A percentile compares a stretch with the other conserved stretches of the same genome.
Evolutionary conservation across 2,329 filamentous ascomycete species (phyloP).

Genomic region (Paecilomyces sp.): DNA sequence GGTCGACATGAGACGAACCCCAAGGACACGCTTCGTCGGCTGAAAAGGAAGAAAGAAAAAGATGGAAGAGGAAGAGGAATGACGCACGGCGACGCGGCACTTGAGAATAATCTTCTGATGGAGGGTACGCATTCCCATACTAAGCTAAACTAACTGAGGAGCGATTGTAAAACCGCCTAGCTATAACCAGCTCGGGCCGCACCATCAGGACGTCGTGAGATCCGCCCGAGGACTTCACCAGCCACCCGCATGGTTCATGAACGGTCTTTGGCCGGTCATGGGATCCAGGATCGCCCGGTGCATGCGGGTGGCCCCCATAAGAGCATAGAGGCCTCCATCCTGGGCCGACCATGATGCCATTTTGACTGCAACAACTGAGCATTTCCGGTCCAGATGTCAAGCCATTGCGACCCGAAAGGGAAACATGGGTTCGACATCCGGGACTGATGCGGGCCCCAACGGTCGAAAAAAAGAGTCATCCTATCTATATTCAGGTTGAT

Average conservation of each 20-base stretch:
- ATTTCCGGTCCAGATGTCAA: background rate
- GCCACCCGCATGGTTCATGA: background rate
- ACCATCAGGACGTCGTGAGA: background rate
- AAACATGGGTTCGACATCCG: background rate
- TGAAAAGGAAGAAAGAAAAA: background rate
- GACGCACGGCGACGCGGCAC: background rate
- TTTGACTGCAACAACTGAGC: background rate
- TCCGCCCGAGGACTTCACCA: background rate
- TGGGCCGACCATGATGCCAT: background rate
- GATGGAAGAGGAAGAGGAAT: background rate
- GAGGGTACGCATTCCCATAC: background rate
- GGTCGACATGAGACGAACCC: background rate
- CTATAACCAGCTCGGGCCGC: background rate
- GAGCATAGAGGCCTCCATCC: background rate
- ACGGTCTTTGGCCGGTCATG: background rate
- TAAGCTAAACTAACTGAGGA: background rate
- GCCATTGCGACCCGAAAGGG: background rate
- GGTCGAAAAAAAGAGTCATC: background rate
- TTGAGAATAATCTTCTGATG: background rate
- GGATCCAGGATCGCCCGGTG: background rate
- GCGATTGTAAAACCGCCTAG: background rate
- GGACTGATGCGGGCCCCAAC: background rate
- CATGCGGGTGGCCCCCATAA: background rate
- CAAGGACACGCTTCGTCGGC: background rate
- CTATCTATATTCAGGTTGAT: background rate